Base-by-base conservation (phyloP, 305 asterid genomes). In the Ilex paraguariensis region DNA sequence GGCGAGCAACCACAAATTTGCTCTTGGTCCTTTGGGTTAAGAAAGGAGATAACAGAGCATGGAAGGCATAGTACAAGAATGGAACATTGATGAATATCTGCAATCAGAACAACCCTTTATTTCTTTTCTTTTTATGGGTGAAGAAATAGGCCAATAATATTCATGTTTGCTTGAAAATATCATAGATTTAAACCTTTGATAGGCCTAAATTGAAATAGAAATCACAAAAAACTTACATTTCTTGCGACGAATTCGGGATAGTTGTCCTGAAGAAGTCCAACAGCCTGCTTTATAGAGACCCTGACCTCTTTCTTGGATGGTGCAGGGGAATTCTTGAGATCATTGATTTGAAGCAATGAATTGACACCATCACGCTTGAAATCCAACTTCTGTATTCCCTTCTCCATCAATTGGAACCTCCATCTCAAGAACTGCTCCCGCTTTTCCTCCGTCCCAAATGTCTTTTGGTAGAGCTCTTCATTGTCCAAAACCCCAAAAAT, bases 81-180 rank as follows among this genome's bases (percentile, higher is more conserved):
- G 97, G 97, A 56, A 89, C 97, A 80, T 89, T 87, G 73, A 87
- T 80, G 74, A 87, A 84, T 46, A 89, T 80, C 97, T 89, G 83
- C 67, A 69, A 68, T n/a, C 31, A 16, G 9, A 52, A 14, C 12
- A 52, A 52, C 9, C 42, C 4, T 4, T 36, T 36, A 36, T 4
- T 36, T 36, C 28, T 36, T 36, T 36, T 36, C 3, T 36, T 4
- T 4, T 0, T 36, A 36, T 36, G 9, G 42, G 6, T 50, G 8
- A 48, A 61, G 12, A 44, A 17, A 9, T 5, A 28, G 8, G 10
- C 10, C 28, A 21, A 21, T 21, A 21, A 1, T 21, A 21, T 21
- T 21, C 28, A 21, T 21, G 28, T 21, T 21, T 21, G 28, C 28
- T 21, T 21, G 28, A 21, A 21, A 21, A 21, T 2, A 21, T 21